Conservation (phyloP, 345 rosid genomes). For the Physaria fendleri region DNA sequence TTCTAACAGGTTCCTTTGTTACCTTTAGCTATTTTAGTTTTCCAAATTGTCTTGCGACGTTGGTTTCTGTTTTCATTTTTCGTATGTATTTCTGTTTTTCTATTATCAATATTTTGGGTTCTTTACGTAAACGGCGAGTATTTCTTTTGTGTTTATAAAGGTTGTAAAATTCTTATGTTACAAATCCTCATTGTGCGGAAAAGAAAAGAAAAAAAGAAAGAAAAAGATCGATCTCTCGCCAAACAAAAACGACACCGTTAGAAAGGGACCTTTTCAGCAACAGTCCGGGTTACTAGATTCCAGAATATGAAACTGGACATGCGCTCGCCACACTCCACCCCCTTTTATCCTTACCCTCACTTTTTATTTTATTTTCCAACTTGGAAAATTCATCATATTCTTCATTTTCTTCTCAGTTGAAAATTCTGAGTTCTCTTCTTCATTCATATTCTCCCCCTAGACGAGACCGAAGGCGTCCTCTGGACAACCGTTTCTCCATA, state of each 20-base stretch:
- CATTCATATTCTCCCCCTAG: neutral
- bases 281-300: neutral
- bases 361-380: neutral
- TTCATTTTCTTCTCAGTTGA: slow-evolving; percentile 11
- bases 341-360: slow-evolving; percentile 21
- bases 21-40: no score
- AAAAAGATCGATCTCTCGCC: no score
- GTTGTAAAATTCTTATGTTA: no score
- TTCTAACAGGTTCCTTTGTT: no score
- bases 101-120: no score
- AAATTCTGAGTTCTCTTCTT: slow-evolving; percentile 16
- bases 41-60: no score
- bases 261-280: neutral
- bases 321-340: slow-evolving; percentile 31
- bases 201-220: no score
- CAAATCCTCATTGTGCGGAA: no score
- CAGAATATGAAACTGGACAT: slow-evolving; percentile 15
- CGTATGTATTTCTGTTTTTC: no score
- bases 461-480: slow-evolving; percentile 1
- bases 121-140: no score
- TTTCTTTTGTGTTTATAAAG: no score
- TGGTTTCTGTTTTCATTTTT: no score
- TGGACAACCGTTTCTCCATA: neutral
- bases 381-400: neutral
- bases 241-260: neutral